Percentiles rank a stretch among this genome's conserved stretches.
Evolutionary conservation across 441 rosid species (phyloP).

Genomic region (Erysimum pusillum): DNA sequence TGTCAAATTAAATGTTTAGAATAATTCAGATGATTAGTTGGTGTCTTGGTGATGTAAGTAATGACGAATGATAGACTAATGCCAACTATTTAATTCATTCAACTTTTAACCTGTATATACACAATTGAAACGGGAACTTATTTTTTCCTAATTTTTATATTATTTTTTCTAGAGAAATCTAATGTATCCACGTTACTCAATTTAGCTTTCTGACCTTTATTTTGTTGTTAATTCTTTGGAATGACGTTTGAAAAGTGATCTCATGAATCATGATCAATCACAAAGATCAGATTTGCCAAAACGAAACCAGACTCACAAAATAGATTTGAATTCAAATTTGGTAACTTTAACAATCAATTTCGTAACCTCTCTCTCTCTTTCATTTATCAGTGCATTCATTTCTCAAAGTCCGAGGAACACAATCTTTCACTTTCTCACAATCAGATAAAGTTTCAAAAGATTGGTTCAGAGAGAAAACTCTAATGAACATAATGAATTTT

Average conservation of each 20-base stretch:
- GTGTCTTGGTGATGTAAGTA: constrained; percentile 14
- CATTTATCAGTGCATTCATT: background rate
- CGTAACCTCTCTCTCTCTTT: no score
- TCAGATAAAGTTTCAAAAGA: background rate
- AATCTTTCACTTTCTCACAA: constrained; percentile 17
- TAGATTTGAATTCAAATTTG: constrained; percentile 17
- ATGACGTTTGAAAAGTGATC: background rate
- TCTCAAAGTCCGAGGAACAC: background rate
- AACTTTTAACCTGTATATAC: background rate
- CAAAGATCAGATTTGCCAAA: constrained; percentile 1
- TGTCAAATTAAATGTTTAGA: constrained; percentile 1
- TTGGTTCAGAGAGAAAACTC: background rate
- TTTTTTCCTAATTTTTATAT: background rate
- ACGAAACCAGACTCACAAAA: background rate
- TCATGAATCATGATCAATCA: background rate
- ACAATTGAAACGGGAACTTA: background rate
- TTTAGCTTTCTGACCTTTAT: background rate
- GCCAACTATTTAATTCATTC: constrained; percentile 10
- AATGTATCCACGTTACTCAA: background rate
- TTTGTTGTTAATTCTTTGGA: background rate
- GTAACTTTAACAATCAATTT: constrained; percentile 6
- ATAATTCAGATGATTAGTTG: constrained; percentile 6
- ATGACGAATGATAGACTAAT: constrained; percentile 30
- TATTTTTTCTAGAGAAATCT: background rate
- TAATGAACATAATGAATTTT: background rate